Base-by-base conservation (phyloP, 441 rosid species). In the Theobroma grandiflorum region DNA sequence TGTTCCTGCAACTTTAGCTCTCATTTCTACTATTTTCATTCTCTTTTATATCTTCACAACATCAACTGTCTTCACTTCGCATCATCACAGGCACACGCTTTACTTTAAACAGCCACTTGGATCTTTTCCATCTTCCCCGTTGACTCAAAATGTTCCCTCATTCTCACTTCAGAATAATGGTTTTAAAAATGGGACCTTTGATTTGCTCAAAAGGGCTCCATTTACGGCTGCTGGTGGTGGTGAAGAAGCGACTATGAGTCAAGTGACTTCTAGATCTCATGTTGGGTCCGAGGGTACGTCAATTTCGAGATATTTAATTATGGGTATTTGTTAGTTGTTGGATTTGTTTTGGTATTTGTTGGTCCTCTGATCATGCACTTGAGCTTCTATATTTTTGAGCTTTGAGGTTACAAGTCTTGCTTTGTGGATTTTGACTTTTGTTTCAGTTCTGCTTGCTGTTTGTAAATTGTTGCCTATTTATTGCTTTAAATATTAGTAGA, bases 1-100 rank as follows among this genome's bases (percentile, higher is more conserved):
- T 72, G 38, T 88, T 8, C 89, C 93, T 72, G 74, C 93, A 22
- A 55, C 81, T 80, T 79, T 90, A 65, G 90, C 90, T 79, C 89
- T 90, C 79, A 37, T 85, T 35, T 83, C 93, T 65, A 79, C 86
- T 62, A 80, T 88, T 65, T 77, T 84, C 78, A 68, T 91, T 79
- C 85, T 91, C 80, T 68, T 87, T 58, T 84, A 88, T 78, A 77
- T 89, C 76, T 88, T 79, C 82, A 66, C 82, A 4, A 85, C 91
- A 47, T 87, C 92, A 26, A 76, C 64, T 77, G 67, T 87, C 81
- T 86, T 82, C 84, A 77, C 65, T 79, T 37, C 66, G 70, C 79
- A 81, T 40, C 81, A 75, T 11, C 82, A 70, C 53, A 78, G 18
- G 2, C 72, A 40, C 66, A 14, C 18, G 33, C 74, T 63, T 74